Conservation (phyloP, 2,329 filamentous ascomycete species). For the Sporothrix humicola region DNA sequence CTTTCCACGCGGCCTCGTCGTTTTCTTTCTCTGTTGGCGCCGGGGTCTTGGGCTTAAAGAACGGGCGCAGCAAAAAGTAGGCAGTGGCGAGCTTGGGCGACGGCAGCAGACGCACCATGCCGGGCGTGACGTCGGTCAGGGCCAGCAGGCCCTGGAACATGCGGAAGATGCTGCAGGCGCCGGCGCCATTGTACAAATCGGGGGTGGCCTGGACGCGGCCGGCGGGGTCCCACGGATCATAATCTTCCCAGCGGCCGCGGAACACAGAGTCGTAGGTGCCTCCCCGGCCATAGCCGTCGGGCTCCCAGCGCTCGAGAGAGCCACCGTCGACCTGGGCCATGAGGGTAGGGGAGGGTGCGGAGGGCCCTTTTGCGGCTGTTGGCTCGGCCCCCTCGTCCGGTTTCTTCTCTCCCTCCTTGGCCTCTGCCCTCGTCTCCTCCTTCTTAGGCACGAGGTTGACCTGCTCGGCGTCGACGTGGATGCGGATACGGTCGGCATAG, state of each 20-base stretch:
- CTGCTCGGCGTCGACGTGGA: slow-evolving; percentile 59
- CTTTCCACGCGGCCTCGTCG: slow-evolving; percentile 49
- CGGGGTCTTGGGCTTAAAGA: slow-evolving; percentile 55
- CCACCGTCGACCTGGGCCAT: slow-evolving; percentile 75
- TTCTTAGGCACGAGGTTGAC: slow-evolving; percentile 30
- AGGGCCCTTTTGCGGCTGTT: slow-evolving; percentile 38
- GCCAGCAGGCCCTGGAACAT: slow-evolving; percentile 65
- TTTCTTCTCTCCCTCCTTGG: slow-evolving; percentile 35
- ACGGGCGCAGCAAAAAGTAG: slow-evolving; percentile 58
- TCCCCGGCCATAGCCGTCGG: slow-evolving; percentile 67
- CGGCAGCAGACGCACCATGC: slow-evolving; percentile 55
- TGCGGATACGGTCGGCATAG: slow-evolving; percentile 72
- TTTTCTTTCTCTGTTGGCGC: slow-evolving; percentile 43
- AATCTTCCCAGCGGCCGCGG: slow-evolving; percentile 60
- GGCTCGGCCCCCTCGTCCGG: slow-evolving; percentile 35
- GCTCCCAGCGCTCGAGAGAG: slow-evolving; percentile 74
- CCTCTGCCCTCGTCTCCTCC: slow-evolving; percentile 37
- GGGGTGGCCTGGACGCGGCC: slow-evolving; percentile 59
- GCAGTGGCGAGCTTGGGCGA: slow-evolving; percentile 56
- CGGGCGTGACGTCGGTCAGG: slow-evolving; percentile 57
- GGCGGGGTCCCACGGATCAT: slow-evolving; percentile 62
- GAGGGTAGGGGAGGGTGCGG: slow-evolving; percentile 46
- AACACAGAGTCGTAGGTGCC: slow-evolving; percentile 62
- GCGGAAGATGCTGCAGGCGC: slow-evolving; percentile 63
- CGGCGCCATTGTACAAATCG: slow-evolving; percentile 64